Base-by-base conservation (phyloP, 2,329 filamentous ascomycete species). In the Erysiphe pulchra region DNA sequence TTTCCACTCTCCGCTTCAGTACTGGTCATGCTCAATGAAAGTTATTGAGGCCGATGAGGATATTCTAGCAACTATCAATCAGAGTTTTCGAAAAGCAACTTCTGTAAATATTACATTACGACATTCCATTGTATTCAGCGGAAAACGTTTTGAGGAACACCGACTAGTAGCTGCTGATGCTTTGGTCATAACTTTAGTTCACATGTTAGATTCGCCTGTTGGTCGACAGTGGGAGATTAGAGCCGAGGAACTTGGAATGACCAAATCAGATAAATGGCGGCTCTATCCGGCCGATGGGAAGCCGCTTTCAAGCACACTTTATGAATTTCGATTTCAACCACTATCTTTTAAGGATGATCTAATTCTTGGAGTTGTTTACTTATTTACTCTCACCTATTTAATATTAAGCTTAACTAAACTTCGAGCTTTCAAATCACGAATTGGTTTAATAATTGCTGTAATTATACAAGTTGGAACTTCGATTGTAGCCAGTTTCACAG, bases 1-100 rank as follows among this genome's bases (percentile, higher is more conserved):
- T 52, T 81, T 81, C 55, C 80, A 86, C 54, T 86, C 81, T n/a
- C 80, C 81, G 1, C 61, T 87, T 46, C 75, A 83, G 59, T 86
- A 85, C 59, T 87, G 81, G 81, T 69, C 74, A 48, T 80, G 76
- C 56, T 80, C 67, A n/a, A 55, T 63, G 6, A 65, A 70, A 1
- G 61, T 60, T 7, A 70, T 87, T 44, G 57, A 69, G 24, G 57
- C 60, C 14, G 81, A 87, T 53, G 46, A 58, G 0, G 67, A 85
- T 55, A 67, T 85, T 12, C 57, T 85, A 2, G 59, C 61, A 1
- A 86, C 81, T 0, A 75, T 86, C 54, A 84, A 86, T 52, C 62
- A 70, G 45, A 69, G 64, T 49, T 73, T 73, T 46, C 67, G 63
- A 0, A 70, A 70, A 49, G 69, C 70, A 1, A 80, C 80, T 0